These are phyloP conservation scores for Volvox reticuliferus DNA, from an alignment of 139 green algal species.

Conservation along the genomic window DNA sequence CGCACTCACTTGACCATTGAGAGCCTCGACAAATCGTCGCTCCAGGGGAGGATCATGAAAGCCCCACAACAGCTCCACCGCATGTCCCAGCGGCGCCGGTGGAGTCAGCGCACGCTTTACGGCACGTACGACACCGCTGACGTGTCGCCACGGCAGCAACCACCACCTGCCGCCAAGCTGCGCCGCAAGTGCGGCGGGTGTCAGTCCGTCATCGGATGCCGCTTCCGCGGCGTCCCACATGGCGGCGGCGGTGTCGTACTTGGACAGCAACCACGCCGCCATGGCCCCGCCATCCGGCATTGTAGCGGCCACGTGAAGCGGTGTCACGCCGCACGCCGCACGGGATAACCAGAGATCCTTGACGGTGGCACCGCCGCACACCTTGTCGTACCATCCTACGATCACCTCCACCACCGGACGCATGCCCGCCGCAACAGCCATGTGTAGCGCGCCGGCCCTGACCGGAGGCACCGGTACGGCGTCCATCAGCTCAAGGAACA, in stretches of 20 bases:
- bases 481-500: not conserved
- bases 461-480: not conserved
- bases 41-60: not conserved
- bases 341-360: slow-evolving; percentile 2
- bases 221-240: not conserved
- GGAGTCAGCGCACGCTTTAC: not conserved
- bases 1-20: not conserved
- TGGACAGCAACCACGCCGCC: not conserved
- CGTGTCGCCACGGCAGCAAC: not conserved
- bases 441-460: slow-evolving; percentile 3
- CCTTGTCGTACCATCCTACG: not conserved
- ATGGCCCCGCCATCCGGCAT: slow-evolving; percentile 35
- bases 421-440: not conserved
- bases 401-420: not conserved
- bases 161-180: slow-evolving; percentile 11
- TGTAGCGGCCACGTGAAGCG: slow-evolving; percentile 30
- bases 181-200: slow-evolving; percentile 6
- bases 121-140: not conserved
- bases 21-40: not conserved
- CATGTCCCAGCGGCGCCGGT: not conserved
- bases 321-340: slow-evolving; percentile 5
- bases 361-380: not conserved
- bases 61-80: slow-evolving; percentile 24
- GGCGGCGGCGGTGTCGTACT: slow-evolving; percentile 7
- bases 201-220: not conserved